Conservation (phyloP, 176 grass and related monocot species). For the Microstegium vimineum region DNA sequence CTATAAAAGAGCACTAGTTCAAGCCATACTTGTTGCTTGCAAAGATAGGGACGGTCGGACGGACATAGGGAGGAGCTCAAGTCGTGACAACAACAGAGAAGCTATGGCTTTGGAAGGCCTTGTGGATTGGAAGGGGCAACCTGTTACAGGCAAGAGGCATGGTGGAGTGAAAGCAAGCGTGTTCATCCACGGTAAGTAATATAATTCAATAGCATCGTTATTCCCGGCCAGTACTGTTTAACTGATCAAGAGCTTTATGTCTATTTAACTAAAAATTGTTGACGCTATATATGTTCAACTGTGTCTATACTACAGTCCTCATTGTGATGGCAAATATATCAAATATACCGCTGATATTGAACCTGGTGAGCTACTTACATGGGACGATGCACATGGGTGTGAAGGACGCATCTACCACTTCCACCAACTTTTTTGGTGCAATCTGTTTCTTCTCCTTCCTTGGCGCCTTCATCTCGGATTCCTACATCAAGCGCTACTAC, state of each 20-base stretch:
- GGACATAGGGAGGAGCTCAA: neutral
- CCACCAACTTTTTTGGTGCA: slow-evolving; percentile 40
- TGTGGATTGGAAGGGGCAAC: slow-evolving; percentile 57
- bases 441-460: slow-evolving; percentile 52
- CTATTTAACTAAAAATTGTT: too few species aligned
- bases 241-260: too few species aligned
- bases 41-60: too few species aligned
- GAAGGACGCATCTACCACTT: slow-evolving; percentile 34
- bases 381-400: slow-evolving; percentile 63
- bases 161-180: slow-evolving; percentile 48
- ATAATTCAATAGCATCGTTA: too few species aligned
- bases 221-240: too few species aligned
- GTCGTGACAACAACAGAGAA: neutral
- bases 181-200: slow-evolving; percentile 52
- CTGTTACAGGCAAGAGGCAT: slow-evolving; percentile 36
- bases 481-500: slow-evolving; percentile 57
- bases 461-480: slow-evolving; percentile 67
- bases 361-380: slow-evolving; percentile 51
- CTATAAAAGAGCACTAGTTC: neutral
- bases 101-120: slow-evolving; percentile 41
- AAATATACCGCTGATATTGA: slow-evolving; percentile 43
- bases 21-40: neutral
- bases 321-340: slow-evolving; percentile 38
- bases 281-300: too few species aligned
- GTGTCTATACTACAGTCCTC: slow-evolving; percentile 29